Conservation (phyloP, 352 stramenopile genomes). For the Phytopythium ostracodes region DNA sequence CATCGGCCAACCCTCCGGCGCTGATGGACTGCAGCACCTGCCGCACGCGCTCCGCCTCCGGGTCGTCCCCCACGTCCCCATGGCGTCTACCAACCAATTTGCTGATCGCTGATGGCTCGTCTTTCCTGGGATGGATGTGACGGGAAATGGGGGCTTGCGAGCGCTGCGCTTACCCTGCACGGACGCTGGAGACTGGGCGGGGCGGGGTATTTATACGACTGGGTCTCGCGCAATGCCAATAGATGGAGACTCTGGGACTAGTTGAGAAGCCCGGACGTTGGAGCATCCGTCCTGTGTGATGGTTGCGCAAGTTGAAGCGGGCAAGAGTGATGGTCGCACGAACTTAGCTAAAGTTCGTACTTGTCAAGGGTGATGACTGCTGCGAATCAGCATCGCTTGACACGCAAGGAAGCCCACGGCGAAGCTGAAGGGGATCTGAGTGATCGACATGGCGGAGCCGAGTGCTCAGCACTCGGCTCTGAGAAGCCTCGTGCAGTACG, state of each 20-base stretch:
- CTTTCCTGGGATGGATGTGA: too few relatives aligned
- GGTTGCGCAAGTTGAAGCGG: neutral
- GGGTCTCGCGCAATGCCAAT: too few relatives aligned
- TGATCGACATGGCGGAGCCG: neutral
- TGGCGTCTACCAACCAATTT: neutral
- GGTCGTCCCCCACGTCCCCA: conserved; percentile 3
- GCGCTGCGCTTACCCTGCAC: too few relatives aligned
- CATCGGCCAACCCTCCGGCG: neutral
- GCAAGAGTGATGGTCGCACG: neutral
- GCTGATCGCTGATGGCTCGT: neutral
- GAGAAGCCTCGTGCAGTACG: neutral
- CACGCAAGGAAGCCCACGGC: neutral
- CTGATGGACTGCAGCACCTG: conserved; percentile 2
- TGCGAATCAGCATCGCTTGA: neutral
- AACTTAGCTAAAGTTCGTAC: neutral
- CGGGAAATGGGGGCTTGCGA: too few relatives aligned
- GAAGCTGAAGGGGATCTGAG: too few relatives aligned
- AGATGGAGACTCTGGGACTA: neutral
- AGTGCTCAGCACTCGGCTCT: too few relatives aligned
- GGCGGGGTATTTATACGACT: too few relatives aligned
- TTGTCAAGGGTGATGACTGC: neutral
- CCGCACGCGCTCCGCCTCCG: neutral
- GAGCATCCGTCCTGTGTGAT: too few relatives aligned
- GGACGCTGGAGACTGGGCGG: too few relatives aligned
- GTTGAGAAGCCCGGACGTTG: neutral